Conservation (phyloP, 345 rosid species). For the Eutrema yunnanense region DNA sequence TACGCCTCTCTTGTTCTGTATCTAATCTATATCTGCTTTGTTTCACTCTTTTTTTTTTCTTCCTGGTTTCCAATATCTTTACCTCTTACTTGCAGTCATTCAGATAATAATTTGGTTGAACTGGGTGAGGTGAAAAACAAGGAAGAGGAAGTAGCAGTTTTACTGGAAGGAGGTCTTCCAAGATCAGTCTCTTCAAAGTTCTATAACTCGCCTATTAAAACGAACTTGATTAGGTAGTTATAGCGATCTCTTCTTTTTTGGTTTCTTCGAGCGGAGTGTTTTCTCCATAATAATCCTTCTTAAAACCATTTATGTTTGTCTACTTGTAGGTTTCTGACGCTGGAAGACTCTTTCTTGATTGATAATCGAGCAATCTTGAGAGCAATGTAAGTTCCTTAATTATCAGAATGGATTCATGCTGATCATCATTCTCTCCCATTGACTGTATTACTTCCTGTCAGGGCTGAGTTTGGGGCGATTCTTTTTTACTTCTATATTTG, state of each 20-base stretch:
- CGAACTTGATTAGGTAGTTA: slow-evolving; percentile 65
- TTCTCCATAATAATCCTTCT: not conserved
- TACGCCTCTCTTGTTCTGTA: not conserved
- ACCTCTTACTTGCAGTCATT: slow-evolving; percentile 56
- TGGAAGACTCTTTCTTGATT: slow-evolving; percentile 89
- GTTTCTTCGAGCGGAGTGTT: not conserved
- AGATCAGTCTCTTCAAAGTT: slow-evolving; percentile 68
- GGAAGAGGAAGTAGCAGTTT: slow-evolving; percentile 76
- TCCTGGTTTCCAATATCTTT: not conserved
- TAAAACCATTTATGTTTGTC: slow-evolving; percentile 9
- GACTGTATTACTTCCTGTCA: slow-evolving; percentile 14
- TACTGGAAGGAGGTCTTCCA: slow-evolving; percentile 84
- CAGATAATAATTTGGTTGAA: slow-evolving; percentile 83
- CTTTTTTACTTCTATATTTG: slow-evolving; percentile 64
- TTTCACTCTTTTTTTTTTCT: not conserved
- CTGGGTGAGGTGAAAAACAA: slow-evolving; percentile 52
- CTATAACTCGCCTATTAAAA: slow-evolving; percentile 51
- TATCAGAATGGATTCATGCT: not conserved
- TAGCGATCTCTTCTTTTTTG: not conserved
- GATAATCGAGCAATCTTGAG: slow-evolving; percentile 80
- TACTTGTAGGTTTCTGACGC: slow-evolving; percentile 62
- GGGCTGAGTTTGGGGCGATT: slow-evolving; percentile 85
- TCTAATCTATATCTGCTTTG: not conserved
- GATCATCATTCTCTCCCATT: not conserved
- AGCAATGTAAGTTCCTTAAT: slow-evolving; percentile 58